Conservation (phyloP, 2,329 filamentous ascomycete species). For the Clonostachys chloroleuca region DNA sequence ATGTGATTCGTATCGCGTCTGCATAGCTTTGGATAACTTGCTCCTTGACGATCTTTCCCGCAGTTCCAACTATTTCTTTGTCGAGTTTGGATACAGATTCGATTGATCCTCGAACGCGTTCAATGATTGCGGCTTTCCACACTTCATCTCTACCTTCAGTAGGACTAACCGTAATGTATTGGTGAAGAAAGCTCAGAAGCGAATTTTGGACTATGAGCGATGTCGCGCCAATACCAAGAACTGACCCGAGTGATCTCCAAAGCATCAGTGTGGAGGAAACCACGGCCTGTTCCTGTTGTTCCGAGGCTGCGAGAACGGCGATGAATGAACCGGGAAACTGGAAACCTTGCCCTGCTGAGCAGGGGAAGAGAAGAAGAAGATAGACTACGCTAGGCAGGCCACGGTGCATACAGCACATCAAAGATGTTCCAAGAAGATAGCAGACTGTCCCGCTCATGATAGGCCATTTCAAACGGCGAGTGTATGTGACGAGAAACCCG, state of each 20-base stretch:
- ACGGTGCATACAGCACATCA: slow-evolving; percentile 43
- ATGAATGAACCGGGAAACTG: slow-evolving; percentile 62
- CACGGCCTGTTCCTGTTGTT: slow-evolving; percentile 60
- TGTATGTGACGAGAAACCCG: slow-evolving; percentile 58
- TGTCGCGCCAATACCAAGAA: slow-evolving; percentile 69
- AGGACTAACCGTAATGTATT: slow-evolving; percentile 38
- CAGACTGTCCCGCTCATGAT: slow-evolving; percentile 43
- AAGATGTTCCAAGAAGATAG: slow-evolving; percentile 44
- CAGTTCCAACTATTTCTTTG: too few species aligned
- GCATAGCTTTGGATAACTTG: slow-evolving; percentile 54
- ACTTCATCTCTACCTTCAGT: slow-evolving; percentile 26
- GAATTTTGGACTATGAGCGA: slow-evolving; percentile 72
- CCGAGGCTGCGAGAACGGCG: slow-evolving; percentile 53
- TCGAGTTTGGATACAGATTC: slow-evolving; percentile 43
- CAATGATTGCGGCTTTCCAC: slow-evolving; percentile 52
- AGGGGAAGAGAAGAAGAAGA: slow-evolving; percentile 51
- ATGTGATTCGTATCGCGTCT: slow-evolving; percentile 41
- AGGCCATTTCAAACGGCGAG: slow-evolving; percentile 55
- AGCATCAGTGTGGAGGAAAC: slow-evolving; percentile 67
- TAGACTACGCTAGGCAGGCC: slow-evolving; percentile 48
- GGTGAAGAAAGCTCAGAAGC: slow-evolving; percentile 53
- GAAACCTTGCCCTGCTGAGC: slow-evolving; percentile 57
- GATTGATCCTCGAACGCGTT: slow-evolving; percentile 46
- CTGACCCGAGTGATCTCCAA: slow-evolving; percentile 67
- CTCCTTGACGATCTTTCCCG: too few species aligned